Conservation (phyloP, 768 basidiomycete species). For the Mycena belliarum region DNA sequence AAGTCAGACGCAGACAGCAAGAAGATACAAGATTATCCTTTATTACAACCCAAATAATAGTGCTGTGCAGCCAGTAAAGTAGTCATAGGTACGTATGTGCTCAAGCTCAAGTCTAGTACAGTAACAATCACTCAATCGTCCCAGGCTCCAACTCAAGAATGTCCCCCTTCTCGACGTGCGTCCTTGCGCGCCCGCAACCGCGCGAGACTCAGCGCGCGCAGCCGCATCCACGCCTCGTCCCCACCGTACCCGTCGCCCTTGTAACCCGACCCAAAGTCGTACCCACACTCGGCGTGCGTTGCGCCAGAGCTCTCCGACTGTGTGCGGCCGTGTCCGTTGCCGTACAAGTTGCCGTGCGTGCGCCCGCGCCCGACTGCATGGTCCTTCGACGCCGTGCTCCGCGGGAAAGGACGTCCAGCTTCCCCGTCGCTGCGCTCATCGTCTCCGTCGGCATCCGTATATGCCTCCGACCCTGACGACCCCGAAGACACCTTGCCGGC, state of each 20-base stretch:
- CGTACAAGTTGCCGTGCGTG: no score
- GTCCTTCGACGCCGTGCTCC: no score
- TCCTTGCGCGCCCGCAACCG: conserved; percentile 17
- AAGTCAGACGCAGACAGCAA: no score
- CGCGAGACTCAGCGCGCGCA: conserved; percentile 15
- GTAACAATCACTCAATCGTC: no score
- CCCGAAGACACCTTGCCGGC: not conserved
- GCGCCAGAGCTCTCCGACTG: not conserved
- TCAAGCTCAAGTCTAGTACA: no score
- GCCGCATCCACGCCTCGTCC: conserved; percentile 18
- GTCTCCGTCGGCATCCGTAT: not conserved
- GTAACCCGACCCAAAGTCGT: not conserved
- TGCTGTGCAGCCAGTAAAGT: no score
- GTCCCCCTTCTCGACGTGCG: conserved; percentile 6
- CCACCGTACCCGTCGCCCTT: conserved; percentile 7
- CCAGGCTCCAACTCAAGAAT: no score
- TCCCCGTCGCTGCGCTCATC: conserved; percentile 5
- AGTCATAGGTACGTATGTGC: no score
- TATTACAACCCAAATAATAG: no score
- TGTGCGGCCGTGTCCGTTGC: not conserved
- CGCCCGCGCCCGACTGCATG: not conserved
- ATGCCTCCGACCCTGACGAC: not conserved
- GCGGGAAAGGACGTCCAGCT: not conserved
- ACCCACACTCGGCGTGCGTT: not conserved
- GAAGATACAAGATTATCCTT: no score